A percentile compares a stretch with the other conserved stretches of the same genome.
Conservation (phyloP, 2,329 filamentous ascomycete species). For the Cordyceps farinosa region DNA sequence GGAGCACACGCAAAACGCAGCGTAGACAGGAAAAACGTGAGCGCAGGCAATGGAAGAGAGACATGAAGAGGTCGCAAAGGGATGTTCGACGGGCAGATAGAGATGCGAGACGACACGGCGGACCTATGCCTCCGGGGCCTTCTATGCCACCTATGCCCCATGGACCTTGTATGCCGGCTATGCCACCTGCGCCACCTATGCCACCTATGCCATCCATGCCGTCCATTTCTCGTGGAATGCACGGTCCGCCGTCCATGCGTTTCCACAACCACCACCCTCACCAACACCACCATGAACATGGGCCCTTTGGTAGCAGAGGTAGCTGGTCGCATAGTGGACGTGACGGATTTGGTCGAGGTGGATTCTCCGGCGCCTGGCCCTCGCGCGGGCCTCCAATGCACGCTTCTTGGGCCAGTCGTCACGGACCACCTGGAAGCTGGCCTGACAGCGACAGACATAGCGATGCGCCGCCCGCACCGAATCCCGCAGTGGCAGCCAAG, state of each 20-base stretch:
- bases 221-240: slow-evolving; percentile 3
- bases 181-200: slow-evolving; percentile 3
- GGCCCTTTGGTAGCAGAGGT: slow-evolving; percentile 4
- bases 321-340: not conserved
- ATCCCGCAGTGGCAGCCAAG: slow-evolving; percentile 31
- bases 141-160: slow-evolving; percentile 8
- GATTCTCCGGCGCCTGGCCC: slow-evolving; percentile 17
- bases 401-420: not conserved
- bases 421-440: slow-evolving; percentile 30
- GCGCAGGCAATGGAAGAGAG: slow-evolving; percentile 24
- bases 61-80: slow-evolving; percentile 30
- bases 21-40: slow-evolving; percentile 33
- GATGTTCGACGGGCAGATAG: slow-evolving; percentile 30
- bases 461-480: slow-evolving; percentile 20
- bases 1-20: slow-evolving; percentile 28
- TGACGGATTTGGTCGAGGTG: not conserved
- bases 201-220: slow-evolving; percentile 7
- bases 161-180: slow-evolving; percentile 6
- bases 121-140: slow-evolving; percentile 3
- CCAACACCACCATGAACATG: slow-evolving; percentile 16
- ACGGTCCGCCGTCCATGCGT: not conserved
- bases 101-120: slow-evolving; percentile 27
- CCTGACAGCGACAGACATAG: slow-evolving; percentile 23
- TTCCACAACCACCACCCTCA: not conserved
- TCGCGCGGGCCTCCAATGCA: not conserved